phyloP scores from a whole-genome alignment of 805 yeast genomes.

The Kazachstania psychrophila region DNA sequence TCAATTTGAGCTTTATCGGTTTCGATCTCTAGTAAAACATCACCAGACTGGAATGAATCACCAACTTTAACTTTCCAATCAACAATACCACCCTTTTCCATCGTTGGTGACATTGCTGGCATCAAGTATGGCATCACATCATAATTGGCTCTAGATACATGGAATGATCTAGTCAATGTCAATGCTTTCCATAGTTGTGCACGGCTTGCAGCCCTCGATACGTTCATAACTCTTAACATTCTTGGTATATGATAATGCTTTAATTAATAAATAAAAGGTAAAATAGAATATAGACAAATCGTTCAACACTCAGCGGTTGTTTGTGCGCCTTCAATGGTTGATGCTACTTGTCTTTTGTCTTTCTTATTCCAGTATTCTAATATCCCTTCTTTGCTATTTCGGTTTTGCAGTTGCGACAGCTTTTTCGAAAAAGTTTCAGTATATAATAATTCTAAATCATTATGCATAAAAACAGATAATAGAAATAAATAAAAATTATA shows the following conservation, averaged over 20 bases:
- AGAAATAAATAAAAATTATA: background rate
- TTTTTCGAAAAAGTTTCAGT: too few relatives aligned
- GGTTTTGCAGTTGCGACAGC: too few relatives aligned
- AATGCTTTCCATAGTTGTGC: background rate
- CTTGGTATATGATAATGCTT: background rate
- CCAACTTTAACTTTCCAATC: constrained; percentile 81
- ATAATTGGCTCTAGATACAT: constrained; percentile 13
- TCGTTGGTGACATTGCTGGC: constrained; percentile 99
- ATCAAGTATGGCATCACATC: constrained; percentile 51
- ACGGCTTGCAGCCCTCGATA: background rate
- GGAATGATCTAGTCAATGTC: constrained; percentile 14
- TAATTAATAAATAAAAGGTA: background rate
- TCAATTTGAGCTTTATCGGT: constrained; percentile 79
- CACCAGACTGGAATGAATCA: constrained; percentile 71
- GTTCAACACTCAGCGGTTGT: too few relatives aligned
- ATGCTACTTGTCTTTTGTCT: too few relatives aligned
- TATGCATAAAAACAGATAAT: background rate
- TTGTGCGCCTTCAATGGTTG: too few relatives aligned
- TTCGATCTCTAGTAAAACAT: constrained; percentile 71
- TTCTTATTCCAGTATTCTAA: too few relatives aligned
- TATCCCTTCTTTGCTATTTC: too few relatives aligned
- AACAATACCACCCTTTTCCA: constrained; percentile 91
- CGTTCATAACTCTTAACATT: constrained; percentile 1
- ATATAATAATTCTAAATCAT: too few relatives aligned
- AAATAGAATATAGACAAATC: background rate